Percentiles rank a stretch among this genome's conserved stretches.
phyloP scores from a whole-genome alignment of 1,284 basidiomycete species.

The Sporisorium exsertum region DNA sequence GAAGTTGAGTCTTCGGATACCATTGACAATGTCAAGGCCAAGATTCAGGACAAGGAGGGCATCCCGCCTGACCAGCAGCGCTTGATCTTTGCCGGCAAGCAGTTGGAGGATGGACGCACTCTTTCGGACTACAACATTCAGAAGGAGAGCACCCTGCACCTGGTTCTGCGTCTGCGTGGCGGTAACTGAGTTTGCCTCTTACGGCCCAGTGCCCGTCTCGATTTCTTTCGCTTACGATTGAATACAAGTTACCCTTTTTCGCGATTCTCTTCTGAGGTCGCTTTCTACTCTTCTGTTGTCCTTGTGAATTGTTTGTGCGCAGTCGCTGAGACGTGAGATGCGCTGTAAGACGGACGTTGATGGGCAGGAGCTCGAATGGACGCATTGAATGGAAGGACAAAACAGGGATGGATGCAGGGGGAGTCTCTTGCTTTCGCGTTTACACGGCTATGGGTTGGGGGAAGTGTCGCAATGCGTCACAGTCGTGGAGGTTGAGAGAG shows the following conservation, averaged over 20 bases:
- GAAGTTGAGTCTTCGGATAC: slow-evolving; percentile 72
- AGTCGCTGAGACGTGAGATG: background rate
- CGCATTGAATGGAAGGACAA: background rate
- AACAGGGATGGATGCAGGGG: background rate
- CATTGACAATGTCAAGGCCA: slow-evolving; percentile 76
- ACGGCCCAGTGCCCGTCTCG: background rate
- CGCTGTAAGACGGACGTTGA: background rate
- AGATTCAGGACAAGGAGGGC: slow-evolving; percentile 69
- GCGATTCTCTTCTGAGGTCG: background rate
- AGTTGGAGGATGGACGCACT: slow-evolving; percentile 67
- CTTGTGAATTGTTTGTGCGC: background rate
- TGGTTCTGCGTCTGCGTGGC: slow-evolving; percentile 81
- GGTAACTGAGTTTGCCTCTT: slow-evolving; percentile 39
- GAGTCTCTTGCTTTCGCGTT: too few relatives aligned
- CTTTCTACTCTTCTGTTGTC: background rate
- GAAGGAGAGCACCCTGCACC: slow-evolving; percentile 97
- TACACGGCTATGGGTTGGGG: too few relatives aligned
- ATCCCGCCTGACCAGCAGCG: slow-evolving; percentile 68
- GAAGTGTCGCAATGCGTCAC: too few relatives aligned
- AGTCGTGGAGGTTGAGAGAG: too few relatives aligned
- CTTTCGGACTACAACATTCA: slow-evolving; percentile 80
- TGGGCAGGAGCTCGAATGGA: background rate
- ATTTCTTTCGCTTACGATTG: background rate
- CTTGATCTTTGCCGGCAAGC: slow-evolving; percentile 68
- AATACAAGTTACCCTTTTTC: slow-evolving; percentile 14